phyloP scores from a whole-genome alignment of 1,284 basidiomycete genomes.

The Phaffia rhodozyma region DNA sequence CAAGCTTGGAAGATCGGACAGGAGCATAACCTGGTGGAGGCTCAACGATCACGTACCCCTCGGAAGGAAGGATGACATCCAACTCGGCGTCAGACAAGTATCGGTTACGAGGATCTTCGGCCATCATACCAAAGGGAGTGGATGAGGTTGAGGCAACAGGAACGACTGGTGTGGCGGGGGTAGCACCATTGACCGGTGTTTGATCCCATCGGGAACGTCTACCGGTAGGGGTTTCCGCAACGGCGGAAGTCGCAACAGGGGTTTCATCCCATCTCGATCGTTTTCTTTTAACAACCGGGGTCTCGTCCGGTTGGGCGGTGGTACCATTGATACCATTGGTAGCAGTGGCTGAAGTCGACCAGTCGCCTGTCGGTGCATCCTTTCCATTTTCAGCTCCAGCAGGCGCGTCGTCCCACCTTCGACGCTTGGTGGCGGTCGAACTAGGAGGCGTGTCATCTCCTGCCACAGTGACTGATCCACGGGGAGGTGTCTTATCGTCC shows the following conservation, averaged over 20 bases:
- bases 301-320: conserved; percentile 23
- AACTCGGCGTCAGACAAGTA: conserved; percentile 94
- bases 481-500: conserved; percentile 73
- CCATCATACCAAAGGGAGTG: conserved; percentile 48
- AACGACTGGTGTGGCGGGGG: conserved; percentile 24
- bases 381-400: conserved; percentile 41
- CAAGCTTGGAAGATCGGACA: conserved; percentile 37
- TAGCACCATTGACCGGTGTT: conserved; percentile 43
- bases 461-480: conserved; percentile 33
- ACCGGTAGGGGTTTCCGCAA: conserved; percentile 45
- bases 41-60: conserved; percentile 82
- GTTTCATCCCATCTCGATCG: conserved; percentile 84
- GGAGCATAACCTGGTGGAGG: conserved; percentile 91
- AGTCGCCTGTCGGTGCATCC: conserved; percentile 35
- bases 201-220: conserved; percentile 91
- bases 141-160: conserved; percentile 24
- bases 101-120: conserved; percentile 89
- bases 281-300: conserved; percentile 30
- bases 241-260: conserved; percentile 41
- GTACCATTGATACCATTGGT: too few relatives aligned
- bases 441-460: conserved; percentile 28
- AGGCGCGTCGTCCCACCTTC: conserved; percentile 71
- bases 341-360: too few relatives aligned
- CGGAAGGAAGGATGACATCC: conserved; percentile 71
- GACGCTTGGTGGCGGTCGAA: conserved; percentile 49